Conservation (phyloP, 2,329 filamentous ascomycete species). For the Colletotrichum tamarilloi region DNA sequence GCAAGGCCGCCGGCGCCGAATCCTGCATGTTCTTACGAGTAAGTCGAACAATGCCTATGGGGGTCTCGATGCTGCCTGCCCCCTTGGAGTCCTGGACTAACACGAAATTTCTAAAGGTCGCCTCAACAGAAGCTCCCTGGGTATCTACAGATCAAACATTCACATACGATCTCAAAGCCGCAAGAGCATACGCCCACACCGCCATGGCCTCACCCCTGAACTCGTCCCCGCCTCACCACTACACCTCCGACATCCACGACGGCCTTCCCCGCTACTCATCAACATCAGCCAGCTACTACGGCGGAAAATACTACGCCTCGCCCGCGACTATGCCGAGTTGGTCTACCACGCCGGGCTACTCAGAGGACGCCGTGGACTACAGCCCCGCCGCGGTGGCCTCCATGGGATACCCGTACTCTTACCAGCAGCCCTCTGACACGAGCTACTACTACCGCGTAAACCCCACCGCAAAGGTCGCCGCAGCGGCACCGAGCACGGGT, state of each 20-base stretch:
- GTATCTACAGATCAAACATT: constrained; percentile 44
- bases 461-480: constrained; percentile 39
- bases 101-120: constrained; percentile 43
- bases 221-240: constrained; percentile 42
- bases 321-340: constrained; percentile 44
- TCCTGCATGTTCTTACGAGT: constrained; percentile 87
- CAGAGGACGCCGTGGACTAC: constrained; percentile 52
- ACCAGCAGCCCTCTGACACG: constrained; percentile 47
- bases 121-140: constrained; percentile 50
- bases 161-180: constrained; percentile 50
- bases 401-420: constrained; percentile 47
- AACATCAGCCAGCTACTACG: constrained; percentile 43
- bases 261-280: constrained; percentile 46
- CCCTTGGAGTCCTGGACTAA: neutral
- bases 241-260: constrained; percentile 46
- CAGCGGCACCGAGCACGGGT: constrained; percentile 29
- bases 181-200: constrained; percentile 45
- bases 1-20: constrained; percentile 77
- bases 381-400: constrained; percentile 36
- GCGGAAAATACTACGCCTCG: constrained; percentile 48
- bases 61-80: neutral
- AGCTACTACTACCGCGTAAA: constrained; percentile 45
- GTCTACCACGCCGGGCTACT: constrained; percentile 44
- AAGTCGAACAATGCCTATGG: constrained; percentile 41
- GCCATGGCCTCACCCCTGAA: constrained; percentile 41